Base-by-base conservation (phyloP, 1,139 yeast genomes). In the Pichia sp. region DNA sequence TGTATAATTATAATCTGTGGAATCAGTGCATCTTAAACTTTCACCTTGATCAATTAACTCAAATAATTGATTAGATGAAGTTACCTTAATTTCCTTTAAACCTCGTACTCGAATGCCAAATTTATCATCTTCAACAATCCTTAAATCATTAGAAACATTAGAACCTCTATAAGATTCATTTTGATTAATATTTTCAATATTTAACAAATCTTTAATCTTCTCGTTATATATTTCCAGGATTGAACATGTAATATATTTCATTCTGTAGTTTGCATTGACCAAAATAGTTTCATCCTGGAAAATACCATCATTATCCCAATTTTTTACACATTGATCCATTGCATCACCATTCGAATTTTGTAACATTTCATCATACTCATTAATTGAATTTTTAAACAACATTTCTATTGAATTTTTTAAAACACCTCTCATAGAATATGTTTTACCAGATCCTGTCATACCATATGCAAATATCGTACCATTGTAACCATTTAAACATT, bases 371-470 rank as follows among this genome's bases (percentile, higher is more conserved):
- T 28, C 10, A 28, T 25, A n/a, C 7, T 25, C 29, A 3, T 25
- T 28, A 31, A 39, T 9, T 11, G 36, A n/a, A 7, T 46, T 43
- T 7, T 43, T n/a, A 30, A 54, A 54, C 5, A 54, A 25, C 28
- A 34, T 11, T n/a, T 38, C 25, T 8, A 49, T 29, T 1, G 56
- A 48, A 25, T 46, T 38, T 10, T 63, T 57, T 0, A 68, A 71
- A 10, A 75, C 71, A 34, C 96, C 96, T 55, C 85, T 85, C 96
- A 90, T 88, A 3, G 95, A 83, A 62, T 79, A 85, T 0, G 97
- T 90, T 64, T 90, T 90, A 34, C 97, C 97, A 1, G 96, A 87
- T 0, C 97, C 97, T 0, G 97, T 88, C 90, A 86, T 86, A 44
- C 96, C 95, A 62, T 89, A 88, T 2, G 96, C 96, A 66, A 90